Conservation (phyloP, 140 eudicot genomes). For the Stevia rebaudiana region DNA sequence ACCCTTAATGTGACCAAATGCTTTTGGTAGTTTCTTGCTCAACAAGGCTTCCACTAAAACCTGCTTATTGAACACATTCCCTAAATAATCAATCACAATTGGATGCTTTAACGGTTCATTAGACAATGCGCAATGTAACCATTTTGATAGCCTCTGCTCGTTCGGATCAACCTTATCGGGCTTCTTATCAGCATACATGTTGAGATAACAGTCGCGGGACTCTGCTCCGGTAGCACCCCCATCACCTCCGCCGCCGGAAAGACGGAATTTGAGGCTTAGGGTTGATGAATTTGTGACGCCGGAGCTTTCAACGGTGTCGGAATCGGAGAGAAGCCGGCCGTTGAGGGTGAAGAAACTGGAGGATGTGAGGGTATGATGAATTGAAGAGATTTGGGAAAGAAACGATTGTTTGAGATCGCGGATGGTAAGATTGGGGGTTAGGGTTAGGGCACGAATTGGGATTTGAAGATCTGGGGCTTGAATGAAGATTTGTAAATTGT, state of each 20-base stretch:
- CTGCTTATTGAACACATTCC: conserved; percentile 77
- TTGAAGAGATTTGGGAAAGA: conserved; percentile 12
- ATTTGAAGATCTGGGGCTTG: conserved; percentile 37
- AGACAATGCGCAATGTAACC: conserved; percentile 73
- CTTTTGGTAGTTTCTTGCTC: conserved; percentile 56
- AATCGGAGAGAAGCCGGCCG: conserved; percentile 48
- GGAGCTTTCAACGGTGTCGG: conserved; percentile 29
- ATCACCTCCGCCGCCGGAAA: conserved; percentile 82
- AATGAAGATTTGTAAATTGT: conserved; percentile 29
- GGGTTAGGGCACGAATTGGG: conserved; percentile 45
- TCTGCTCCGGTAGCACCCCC: conserved; percentile 95
- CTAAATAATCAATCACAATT: conserved; percentile 63
- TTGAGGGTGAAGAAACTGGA: conserved; percentile 50
- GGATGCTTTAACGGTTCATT: conserved; percentile 80
- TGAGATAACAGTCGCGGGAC: conserved; percentile 87
- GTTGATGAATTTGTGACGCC: conserved; percentile 39
- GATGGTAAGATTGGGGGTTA: conserved; percentile 33
- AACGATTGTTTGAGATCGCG: conserved; percentile 31
- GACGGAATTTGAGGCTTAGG: conserved; percentile 39
- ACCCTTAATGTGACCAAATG: conserved; percentile 66
- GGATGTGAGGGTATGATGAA: conserved; percentile 16
- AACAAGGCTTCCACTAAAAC: conserved; percentile 65
- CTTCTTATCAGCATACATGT: conserved; percentile 80
- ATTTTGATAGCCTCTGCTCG: conserved; percentile 63
- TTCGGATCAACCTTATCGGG: conserved; percentile 88